Evolutionary conservation across 1,284 basidiomycete genomes (phyloP), one percentile per base, ranked within the genome.

Genomic region (Pseudozyma thailandica): DNA sequence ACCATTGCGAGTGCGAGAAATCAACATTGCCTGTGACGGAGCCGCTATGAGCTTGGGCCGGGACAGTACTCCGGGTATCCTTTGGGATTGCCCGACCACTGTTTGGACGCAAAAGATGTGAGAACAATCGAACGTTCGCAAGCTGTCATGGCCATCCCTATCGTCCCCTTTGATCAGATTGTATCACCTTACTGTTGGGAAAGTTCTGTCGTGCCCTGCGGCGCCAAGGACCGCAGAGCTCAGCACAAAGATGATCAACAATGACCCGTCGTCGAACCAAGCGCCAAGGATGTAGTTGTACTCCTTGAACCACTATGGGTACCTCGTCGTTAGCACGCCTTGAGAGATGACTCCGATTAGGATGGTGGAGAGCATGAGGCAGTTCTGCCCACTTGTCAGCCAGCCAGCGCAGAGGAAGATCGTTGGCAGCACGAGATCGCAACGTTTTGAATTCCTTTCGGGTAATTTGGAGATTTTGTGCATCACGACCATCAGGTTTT

Each of bases 221-320:
- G 88, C 89, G 38, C 89, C 89, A 73, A 88, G 89, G 20, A 90
- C 89, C 4, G 88, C 88, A 77, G 90, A 90, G 8, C 87, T 88
- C 5, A 90, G 83, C 18, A 90, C 84, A 76, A 90, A 89, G 27
- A 88, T 86, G 86, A 90, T 88, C 44, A 88, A 85, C 74, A 90
- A 88, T 7, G 88, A 87, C 15, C 89, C 89, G 33, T 89, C 89
- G 73, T 90, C 89, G 33, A 89, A 82, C 3, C 88, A 89, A 26
- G 88, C 89, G 9, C 88, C 88, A 1, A 90, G 83, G 53, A 91
- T 86, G 75, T 89, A 90, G 82, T 90, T 90, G 83, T 89, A 89
- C 78, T 88, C 87, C 75, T 86, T 84, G 85, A 88, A 88, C 85
- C 85, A 76, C 15, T 83, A 76, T 3, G 88, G 88, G 63, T 88